These are phyloP conservation scores for Brasenia schreberi DNA, from an alignment of 164 flowering plant genomes.

Conservation along the genomic window DNA sequence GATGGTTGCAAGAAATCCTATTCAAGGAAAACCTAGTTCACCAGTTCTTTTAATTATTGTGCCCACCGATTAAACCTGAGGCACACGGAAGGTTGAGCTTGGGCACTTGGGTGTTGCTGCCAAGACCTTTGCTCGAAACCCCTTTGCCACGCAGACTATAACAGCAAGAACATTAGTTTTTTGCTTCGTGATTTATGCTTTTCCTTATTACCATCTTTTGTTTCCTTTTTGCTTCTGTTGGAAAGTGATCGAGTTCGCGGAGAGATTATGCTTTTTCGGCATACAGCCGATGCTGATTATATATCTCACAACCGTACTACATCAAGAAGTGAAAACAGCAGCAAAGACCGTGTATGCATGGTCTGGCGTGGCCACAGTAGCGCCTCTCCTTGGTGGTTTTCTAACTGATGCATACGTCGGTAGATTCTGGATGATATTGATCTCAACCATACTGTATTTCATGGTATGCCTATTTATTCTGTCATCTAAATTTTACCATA, in stretches of 20 bases:
- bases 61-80: no score
- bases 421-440: constrained; percentile 44
- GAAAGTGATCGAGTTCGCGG: constrained; percentile 53
- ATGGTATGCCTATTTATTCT: constrained; percentile 25
- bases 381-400: constrained; percentile 82
- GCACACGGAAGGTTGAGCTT: no score
- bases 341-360: constrained; percentile 48
- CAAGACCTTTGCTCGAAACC: no score
- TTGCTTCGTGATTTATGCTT: no score
- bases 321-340: constrained; percentile 47
- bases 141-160: no score
- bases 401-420: constrained; percentile 81
- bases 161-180: no score
- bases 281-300: constrained; percentile 43
- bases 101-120: no score
- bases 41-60: not conserved
- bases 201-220: not conserved
- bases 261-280: constrained; percentile 49
- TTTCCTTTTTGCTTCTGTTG: not conserved
- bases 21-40: not conserved
- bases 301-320: constrained; percentile 43
- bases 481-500: not conserved
- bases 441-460: constrained; percentile 49
- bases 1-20: not conserved
- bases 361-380: constrained; percentile 58